These are phyloP conservation scores for Aspergillus pseudoterreus DNA, from an alignment of 2,329 filamentous ascomycete species.

Conservation along the genomic window DNA sequence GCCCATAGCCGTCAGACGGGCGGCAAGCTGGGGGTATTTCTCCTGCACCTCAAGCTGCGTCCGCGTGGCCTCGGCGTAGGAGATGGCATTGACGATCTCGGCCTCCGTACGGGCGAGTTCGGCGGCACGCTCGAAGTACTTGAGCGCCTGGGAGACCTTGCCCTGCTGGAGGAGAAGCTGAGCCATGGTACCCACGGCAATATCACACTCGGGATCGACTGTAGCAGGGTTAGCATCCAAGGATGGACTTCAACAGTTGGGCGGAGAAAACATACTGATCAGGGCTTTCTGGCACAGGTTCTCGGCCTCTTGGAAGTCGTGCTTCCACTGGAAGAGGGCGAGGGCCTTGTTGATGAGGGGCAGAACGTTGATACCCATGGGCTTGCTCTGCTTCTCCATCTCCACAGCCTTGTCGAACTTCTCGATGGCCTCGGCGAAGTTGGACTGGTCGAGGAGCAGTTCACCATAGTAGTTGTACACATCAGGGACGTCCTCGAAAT, in stretches of 20 bases:
- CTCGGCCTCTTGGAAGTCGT: conserved; percentile 91
- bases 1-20: conserved; percentile 63
- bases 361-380: conserved; percentile 93
- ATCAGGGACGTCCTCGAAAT: conserved; percentile 92
- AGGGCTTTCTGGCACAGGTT: conserved; percentile 95
- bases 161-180: conserved; percentile 96
- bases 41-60: conserved; percentile 92
- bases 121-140: conserved; percentile 94
- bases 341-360: conserved; percentile 98
- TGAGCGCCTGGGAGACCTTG: conserved; percentile 90
- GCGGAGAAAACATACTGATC: conserved; percentile 66
- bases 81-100: conserved; percentile 93
- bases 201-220: conserved; percentile 99
- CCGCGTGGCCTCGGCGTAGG: conserved; percentile 92
- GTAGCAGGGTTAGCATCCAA: conserved; percentile 14
- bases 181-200: conserved; percentile 97
- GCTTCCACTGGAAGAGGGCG: conserved; percentile 96
- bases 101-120: conserved; percentile 91
- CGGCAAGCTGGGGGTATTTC: conserved; percentile 77
- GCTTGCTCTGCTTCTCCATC: conserved; percentile 93
- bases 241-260: neutral
- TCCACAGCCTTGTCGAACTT: conserved; percentile 99
- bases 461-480: conserved; percentile 99
- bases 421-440: conserved; percentile 91
- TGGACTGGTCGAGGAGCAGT: conserved; percentile 91